These are phyloP conservation scores for Drosera spatulata DNA, from an alignment of 179 eudicot genomes.

Conservation along the genomic window DNA sequence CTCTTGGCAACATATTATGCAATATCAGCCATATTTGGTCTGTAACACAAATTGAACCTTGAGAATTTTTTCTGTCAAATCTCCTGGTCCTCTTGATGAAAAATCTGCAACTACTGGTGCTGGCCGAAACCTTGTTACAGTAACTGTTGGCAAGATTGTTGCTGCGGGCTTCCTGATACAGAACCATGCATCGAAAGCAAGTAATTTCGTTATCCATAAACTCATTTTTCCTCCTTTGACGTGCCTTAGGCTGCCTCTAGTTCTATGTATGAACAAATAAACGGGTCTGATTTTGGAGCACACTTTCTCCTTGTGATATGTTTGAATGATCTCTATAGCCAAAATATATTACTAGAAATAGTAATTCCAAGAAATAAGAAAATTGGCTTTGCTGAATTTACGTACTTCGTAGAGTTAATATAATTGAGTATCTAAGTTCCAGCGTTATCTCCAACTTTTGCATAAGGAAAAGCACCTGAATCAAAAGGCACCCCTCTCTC, in stretches of 20 bases:
- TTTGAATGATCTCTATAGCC: no score
- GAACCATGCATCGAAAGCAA: background rate
- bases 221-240: background rate
- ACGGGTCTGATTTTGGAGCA: background rate
- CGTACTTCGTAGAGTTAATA: constrained; percentile 35
- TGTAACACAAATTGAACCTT: constrained; percentile 16
- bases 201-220: background rate
- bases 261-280: background rate
- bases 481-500: constrained; percentile 28
- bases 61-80: constrained; percentile 29
- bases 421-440: constrained; percentile 31
- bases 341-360: no score
- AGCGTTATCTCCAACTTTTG: constrained; percentile 25
- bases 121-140: constrained; percentile 21
- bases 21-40: no score
- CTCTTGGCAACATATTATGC: no score
- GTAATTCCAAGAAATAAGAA: background rate
- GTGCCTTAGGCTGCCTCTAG: background rate
- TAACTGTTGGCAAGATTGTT: constrained; percentile 22
- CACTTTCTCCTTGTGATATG: background rate
- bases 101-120: constrained; percentile 42
- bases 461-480: constrained; percentile 29
- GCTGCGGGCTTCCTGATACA: constrained; percentile 29
- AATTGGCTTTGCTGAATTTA: background rate
- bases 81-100: constrained; percentile 43